Percentiles rank a stretch among this genome's conserved stretches.
These are phyloP conservation scores for Penicillium sp. DNA, from an alignment of 2,329 filamentous ascomycete species.

Conservation along the genomic window DNA sequence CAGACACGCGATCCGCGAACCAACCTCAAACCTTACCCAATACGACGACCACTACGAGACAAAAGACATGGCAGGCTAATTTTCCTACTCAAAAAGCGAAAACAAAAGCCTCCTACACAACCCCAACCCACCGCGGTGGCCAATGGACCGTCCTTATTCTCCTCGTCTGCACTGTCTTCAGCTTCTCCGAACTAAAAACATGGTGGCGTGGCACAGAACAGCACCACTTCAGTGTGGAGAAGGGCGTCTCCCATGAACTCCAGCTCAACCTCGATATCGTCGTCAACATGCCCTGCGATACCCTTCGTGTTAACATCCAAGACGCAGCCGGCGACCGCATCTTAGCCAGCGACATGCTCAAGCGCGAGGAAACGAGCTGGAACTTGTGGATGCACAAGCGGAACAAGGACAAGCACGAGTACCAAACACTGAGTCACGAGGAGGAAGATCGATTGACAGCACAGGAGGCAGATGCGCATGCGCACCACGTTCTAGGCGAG, in stretches of 20 bases:
- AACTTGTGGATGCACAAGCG: slow-evolving; percentile 73
- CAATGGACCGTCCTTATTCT: slow-evolving; percentile 89
- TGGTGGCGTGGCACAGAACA: slow-evolving; percentile 85
- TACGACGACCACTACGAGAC: background rate
- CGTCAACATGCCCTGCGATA: slow-evolving; percentile 79
- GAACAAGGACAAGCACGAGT: slow-evolving; percentile 59
- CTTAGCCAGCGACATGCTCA: slow-evolving; percentile 72
- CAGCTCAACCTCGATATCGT: slow-evolving; percentile 97
- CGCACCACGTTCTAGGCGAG: slow-evolving; percentile 82
- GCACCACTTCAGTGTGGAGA: slow-evolving; percentile 92
- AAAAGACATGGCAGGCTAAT: background rate
- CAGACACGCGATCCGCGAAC: background rate
- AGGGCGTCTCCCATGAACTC: slow-evolving; percentile 80
- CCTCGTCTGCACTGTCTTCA: slow-evolving; percentile 70
- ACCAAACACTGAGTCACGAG: slow-evolving; percentile 59
- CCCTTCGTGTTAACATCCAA: slow-evolving; percentile 95
- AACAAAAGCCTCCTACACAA: slow-evolving; percentile 90
- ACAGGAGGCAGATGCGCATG: slow-evolving; percentile 73
- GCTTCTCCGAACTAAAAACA: slow-evolving; percentile 72
- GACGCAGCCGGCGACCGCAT: slow-evolving; percentile 92
- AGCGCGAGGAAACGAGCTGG: slow-evolving; percentile 79
- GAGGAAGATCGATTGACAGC: slow-evolving; percentile 53
- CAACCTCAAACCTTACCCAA: background rate
- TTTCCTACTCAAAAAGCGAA: slow-evolving; percentile 67
- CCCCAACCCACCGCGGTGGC: slow-evolving; percentile 79